Evolutionary conservation across 1,139 yeast genomes (phyloP).

Genomic region (Hanseniaspora sp.): DNA sequence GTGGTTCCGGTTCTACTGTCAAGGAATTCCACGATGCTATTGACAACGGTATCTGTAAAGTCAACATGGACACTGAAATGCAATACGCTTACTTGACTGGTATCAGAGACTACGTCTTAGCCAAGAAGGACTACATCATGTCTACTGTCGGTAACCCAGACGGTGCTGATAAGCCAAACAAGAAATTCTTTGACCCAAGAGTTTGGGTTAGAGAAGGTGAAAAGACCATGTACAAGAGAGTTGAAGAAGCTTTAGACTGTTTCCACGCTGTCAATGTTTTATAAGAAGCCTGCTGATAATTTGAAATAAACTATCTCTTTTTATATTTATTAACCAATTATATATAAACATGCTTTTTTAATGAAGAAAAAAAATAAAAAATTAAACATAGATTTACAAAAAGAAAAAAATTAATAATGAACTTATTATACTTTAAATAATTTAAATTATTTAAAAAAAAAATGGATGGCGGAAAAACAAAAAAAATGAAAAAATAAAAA

Average conservation of each 20-base stretch:
- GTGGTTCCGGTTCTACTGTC: conserved; percentile 98
- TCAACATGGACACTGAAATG: conserved; percentile 97
- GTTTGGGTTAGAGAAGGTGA: conserved; percentile 99
- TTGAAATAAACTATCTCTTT: not conserved
- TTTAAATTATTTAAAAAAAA: no score
- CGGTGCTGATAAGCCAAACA: conserved; percentile 96
- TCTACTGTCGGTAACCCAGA: conserved; percentile 97
- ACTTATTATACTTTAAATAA: no score
- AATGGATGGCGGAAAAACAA: no score
- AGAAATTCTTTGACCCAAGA: conserved; percentile 99
- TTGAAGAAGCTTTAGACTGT: conserved; percentile 68
- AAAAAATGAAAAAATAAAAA: no score
- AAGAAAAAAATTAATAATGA: no score
- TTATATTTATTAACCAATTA: not conserved
- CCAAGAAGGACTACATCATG: conserved; percentile 87
- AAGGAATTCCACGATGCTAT: conserved; percentile 86
- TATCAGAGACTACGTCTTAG: conserved; percentile 92
- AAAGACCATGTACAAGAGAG: conserved; percentile 89
- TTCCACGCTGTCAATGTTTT: conserved; percentile 71
- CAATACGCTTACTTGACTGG: conserved; percentile 95
- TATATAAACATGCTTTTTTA: conserved; percentile 4
- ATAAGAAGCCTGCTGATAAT: conserved; percentile 27
- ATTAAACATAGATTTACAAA: not conserved
- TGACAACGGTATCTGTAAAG: conserved; percentile 92
- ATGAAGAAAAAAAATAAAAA: not conserved